Evolutionary conservation across 768 basidiomycete genomes (phyloP), one percentile per base, ranked within the genome.

Genomic region (Grammothele lineata): DNA sequence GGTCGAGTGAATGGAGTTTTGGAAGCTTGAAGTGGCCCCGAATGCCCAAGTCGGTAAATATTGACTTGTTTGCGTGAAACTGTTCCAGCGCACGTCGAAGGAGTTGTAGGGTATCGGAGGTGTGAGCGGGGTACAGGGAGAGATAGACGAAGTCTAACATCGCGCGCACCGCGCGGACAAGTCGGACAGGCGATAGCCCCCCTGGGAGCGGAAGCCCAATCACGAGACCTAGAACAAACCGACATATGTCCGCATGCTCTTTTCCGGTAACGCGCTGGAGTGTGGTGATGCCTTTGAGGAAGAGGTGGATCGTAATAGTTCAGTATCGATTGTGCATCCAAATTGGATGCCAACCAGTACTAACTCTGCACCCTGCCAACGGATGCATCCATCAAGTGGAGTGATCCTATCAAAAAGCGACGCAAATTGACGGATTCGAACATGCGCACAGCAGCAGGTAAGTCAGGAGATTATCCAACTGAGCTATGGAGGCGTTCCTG

Each of bases 71-170:
- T 0, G 32, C 37, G 27, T 63, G 63, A 30, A 64, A 66, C 0
- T 9, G 5, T 0, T 8, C 1, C 0, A 63, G 51, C 0, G 54
- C 53, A 0, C 42, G 39, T 2, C 57, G 23, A 0, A 65, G 49
- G 1, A 12, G 22, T 0, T 27, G 10, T 0, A 61, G 55, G 1
- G 59, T 55, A 0, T 26, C 40, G 0, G 24, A 17, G 1, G 51
- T 56, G 18, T 66, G 63, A 1, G 36, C n/a, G 0, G 47, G 53
- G n/a, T 50, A 63, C 22, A 55, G 60, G 1, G 62, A 58, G 0
- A 57, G 35, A 35, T 62, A 63, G 0, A 60, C 18, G 33, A 64
- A 64, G 37, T 64, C 62, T 0, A 63, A 40, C 9, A 62, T 15
- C 0, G 54, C 54, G 1, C 50, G 55, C 3, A 47, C 40, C 4